A percentile compares a stretch with the other conserved stretches of the same genome.
phyloP scores from a whole-genome alignment of 768 basidiomycete species.

The Rhodotorula diobovata region DNA sequence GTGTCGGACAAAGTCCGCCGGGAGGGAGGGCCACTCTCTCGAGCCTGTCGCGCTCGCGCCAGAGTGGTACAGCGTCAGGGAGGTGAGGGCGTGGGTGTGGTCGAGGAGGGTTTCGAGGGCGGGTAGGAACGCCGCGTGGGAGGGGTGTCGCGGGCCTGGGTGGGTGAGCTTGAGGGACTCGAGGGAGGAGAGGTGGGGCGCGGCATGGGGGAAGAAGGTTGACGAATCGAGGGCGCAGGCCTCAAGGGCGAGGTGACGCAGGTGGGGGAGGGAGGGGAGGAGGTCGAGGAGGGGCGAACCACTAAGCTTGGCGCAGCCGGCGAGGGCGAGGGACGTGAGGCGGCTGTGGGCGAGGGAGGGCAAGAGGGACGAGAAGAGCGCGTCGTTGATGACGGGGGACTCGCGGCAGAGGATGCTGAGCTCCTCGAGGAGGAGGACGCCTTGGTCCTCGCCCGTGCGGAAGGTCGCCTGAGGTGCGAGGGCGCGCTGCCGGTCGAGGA shows the following conservation, averaged over 20 bases:
- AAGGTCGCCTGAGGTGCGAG: background rate
- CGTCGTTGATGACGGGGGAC: slow-evolving; percentile 25
- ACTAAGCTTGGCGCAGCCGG: slow-evolving; percentile 30
- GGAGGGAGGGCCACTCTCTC: slow-evolving; percentile 28
- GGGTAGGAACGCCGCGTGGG: slow-evolving; percentile 24
- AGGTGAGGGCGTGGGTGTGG: background rate
- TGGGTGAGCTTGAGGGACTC: slow-evolving; percentile 34
- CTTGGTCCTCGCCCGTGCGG: background rate
- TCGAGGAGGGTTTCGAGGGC: slow-evolving; percentile 19
- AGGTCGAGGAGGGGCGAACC: slow-evolving; percentile 5
- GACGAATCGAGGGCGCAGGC: slow-evolving; percentile 19
- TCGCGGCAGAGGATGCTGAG: slow-evolving; percentile 36
- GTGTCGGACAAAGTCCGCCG: background rate
- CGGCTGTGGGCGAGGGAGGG: slow-evolving; percentile 4
- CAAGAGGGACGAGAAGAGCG: background rate
- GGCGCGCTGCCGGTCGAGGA: slow-evolving; percentile 13
- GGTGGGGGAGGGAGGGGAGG: slow-evolving; percentile 11
- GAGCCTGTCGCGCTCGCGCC: slow-evolving; percentile 9
- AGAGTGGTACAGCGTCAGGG: slow-evolving; percentile 34
- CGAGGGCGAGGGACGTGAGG: slow-evolving; percentile 25
- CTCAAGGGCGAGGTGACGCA: slow-evolving; percentile 35
- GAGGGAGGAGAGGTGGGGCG: slow-evolving; percentile 11
- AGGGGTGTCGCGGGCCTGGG: slow-evolving; percentile 26
- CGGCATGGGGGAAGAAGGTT: slow-evolving; percentile 17
- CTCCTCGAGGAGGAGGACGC: slow-evolving; percentile 18